These are phyloP conservation scores for Hypoxylon sp. DNA, from an alignment of 2,329 filamentous ascomycete species.

Conservation along the genomic window DNA sequence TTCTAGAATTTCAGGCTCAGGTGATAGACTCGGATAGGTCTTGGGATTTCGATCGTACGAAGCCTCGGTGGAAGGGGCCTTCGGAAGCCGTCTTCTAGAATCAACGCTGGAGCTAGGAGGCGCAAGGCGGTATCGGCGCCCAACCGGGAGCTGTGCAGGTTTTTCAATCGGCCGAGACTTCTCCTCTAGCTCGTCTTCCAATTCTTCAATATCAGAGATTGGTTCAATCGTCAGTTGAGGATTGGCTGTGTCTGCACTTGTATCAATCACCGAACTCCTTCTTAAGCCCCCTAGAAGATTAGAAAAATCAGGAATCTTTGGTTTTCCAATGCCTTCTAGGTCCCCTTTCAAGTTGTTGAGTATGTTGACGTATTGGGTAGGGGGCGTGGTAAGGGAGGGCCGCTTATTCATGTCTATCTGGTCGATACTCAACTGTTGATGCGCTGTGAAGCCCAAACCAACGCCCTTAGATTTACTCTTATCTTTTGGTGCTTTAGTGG, in stretches of 20 bases:
- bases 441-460: conserved; percentile 68
- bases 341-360: conserved; percentile 61
- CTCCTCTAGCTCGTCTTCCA: conserved; percentile 63
- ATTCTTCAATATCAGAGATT: conserved; percentile 67
- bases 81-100: conserved; percentile 25
- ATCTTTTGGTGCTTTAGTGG: conserved; percentile 44
- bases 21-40: conserved; percentile 5
- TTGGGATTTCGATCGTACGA: conserved; percentile 22
- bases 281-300: conserved; percentile 43
- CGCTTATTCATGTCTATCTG: conserved; percentile 48
- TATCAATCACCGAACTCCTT: conserved; percentile 29
- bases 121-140: conserved; percentile 27
- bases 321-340: conserved; percentile 53
- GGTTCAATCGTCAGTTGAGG: conserved; percentile 49
- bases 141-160: conserved; percentile 22
- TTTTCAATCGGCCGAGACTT: conserved; percentile 33
- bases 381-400: conserved; percentile 48
- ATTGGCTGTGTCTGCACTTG: conserved; percentile 16
- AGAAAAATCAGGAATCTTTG: conserved; percentile 52
- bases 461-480: conserved; percentile 59
- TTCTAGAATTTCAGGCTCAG: conserved; percentile 16
- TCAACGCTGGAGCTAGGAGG: conserved; percentile 23
- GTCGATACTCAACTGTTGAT: conserved; percentile 65
- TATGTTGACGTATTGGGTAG: conserved; percentile 62
- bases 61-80: conserved; percentile 1